Base-by-base conservation (phyloP, 805 yeast species). In the Starmera caribaea region DNA sequence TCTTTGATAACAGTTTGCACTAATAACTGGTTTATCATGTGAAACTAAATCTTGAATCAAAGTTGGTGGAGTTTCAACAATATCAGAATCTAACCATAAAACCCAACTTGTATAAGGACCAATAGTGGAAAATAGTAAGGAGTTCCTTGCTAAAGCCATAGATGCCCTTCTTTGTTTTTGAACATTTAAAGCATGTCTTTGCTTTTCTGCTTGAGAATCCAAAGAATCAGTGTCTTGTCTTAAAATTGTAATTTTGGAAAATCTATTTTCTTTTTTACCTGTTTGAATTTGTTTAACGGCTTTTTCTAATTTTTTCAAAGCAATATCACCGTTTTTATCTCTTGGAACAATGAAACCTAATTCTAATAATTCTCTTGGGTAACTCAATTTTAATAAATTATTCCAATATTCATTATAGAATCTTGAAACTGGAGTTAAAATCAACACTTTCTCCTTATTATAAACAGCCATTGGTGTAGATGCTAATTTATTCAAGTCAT, bases 81-180 rank as follows among this genome's bases (percentile, higher is more conserved):
- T 81, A 62, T 92, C 99, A 3, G 95, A 81, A 61, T 92, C 99
- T 49, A 92, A 67, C 99, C 99, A 92, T 38, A 92, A 66, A 15
- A 90, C 83, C 98, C 98, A 92, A 16, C 94, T 77, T 3, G 95
- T 88, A 49, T 82, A 75, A 16, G 97, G 95, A 4, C 88, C 83
- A 36, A 92, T 66, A 2, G 97, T 78, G 9, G 97, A 83, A 63
- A 88, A 87, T 37, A 92, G 69, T 42, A 92, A 66, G 32, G 96
- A 88, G 66, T 92, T 92, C 58, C 98, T 73, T 3, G 97, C 96
- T 47, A 87, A 66, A 3, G 97, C 95, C 97, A 92, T 90, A 54
- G 79, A 78, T 5, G 83, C 61, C 49, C 98, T 76, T 59, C 98
- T 76, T 53, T 84, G 82, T 61, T 88, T 89, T 62, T 92, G 98